Conservation (phyloP, 306 rosid genomes). For the Vicia sativa region DNA sequence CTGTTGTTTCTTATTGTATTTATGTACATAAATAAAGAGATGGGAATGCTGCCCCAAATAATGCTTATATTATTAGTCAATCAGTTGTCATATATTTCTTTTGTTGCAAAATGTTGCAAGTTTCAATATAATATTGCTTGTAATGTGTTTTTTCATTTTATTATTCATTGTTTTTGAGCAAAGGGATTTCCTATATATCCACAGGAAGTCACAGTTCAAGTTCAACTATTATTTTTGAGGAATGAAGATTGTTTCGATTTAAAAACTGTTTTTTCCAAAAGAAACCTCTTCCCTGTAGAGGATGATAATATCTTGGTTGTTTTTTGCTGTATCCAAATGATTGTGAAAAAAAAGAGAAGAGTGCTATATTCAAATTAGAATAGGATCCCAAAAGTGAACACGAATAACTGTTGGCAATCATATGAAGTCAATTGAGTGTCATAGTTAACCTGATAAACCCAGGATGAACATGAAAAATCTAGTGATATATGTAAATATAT, state of each 20-base stretch:
- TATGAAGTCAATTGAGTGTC: constrained; percentile 12
- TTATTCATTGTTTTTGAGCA: not conserved
- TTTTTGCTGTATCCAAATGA: constrained; percentile 26
- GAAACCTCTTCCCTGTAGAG: not conserved
- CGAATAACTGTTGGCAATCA: constrained; percentile 6
- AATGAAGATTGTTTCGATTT: not conserved
- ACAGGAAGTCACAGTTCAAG: constrained; percentile 5
- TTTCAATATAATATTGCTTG: not conserved
- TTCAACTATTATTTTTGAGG: not conserved
- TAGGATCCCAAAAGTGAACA: constrained; percentile 20
- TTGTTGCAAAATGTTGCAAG: not conserved
- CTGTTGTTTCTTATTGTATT: not conserved
- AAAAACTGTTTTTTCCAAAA: not conserved
- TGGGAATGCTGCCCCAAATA: not conserved
- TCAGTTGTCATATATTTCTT: not conserved
- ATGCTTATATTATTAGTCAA: constrained; percentile 17
- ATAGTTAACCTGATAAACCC: constrained; percentile 20
- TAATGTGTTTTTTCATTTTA: not conserved
- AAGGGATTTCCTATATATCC: not conserved
- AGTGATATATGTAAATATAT: constrained; percentile 18
- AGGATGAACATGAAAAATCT: constrained; percentile 19
- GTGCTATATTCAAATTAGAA: constrained; percentile 15
- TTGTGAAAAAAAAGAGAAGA: constrained; percentile 13
- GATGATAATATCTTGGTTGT: constrained; percentile 3
- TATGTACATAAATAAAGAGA: constrained; percentile 8